phyloP scores from a whole-genome alignment of 768 basidiomycete species.

The Leccinum boreale region DNA sequence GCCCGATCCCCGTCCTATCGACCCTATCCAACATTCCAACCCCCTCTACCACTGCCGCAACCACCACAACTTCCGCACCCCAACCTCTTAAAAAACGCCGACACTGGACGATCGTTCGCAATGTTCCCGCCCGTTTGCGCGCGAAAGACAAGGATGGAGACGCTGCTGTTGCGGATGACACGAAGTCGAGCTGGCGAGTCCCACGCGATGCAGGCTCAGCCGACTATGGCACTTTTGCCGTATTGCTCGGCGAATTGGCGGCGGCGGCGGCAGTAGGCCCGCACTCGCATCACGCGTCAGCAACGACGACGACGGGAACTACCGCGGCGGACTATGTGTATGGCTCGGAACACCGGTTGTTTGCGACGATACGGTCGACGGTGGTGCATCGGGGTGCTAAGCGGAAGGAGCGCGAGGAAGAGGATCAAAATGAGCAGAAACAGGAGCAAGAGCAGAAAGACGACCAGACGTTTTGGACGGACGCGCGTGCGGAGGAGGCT shows the following conservation, averaged over 20 bases:
- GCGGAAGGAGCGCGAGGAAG: conserved; percentile 16
- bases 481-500: conserved; percentile 46
- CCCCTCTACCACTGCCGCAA: neutral
- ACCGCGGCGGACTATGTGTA: conserved; percentile 7
- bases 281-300: neutral
- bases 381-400: conserved; percentile 25
- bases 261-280: neutral
- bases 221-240: conserved; percentile 58
- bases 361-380: conserved; percentile 39
- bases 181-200: conserved; percentile 42
- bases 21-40: conserved; percentile 7
- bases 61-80: neutral
- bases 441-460: conserved; percentile 4
- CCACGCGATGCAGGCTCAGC: conserved; percentile 51
- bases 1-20: conserved; percentile 14
- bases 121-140: conserved; percentile 44
- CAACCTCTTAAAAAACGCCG: conserved; percentile 35
- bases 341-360: conserved; percentile 19
- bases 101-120: conserved; percentile 63
- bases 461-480: conserved; percentile 44
- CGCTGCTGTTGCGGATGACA: conserved; percentile 16
- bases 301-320: neutral
- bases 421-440: neutral
- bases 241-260: neutral
- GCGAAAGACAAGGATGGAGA: conserved; percentile 55